A percentile compares a stretch with the other conserved stretches of the same genome.
These are phyloP conservation scores for Sclerotinia minor DNA, from an alignment of 2,329 filamentous ascomycete species.

Conservation along the genomic window DNA sequence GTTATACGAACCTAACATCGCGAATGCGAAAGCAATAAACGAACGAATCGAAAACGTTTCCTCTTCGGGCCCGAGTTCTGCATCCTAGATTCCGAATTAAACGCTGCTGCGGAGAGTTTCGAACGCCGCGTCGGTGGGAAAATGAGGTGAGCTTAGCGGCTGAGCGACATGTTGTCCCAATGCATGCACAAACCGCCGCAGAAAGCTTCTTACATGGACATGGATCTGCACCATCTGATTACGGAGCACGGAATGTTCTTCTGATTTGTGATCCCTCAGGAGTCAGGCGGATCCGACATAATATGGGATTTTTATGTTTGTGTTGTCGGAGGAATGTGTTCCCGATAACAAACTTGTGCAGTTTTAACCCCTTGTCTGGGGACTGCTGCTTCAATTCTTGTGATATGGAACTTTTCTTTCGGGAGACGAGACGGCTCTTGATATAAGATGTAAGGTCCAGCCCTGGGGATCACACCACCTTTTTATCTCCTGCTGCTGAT, in stretches of 20 bases:
- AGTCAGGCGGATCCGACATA: background rate
- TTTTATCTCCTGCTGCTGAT: background rate
- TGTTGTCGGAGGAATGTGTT: background rate
- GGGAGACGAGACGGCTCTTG: background rate
- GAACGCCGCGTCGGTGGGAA: background rate
- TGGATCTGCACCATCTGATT: background rate
- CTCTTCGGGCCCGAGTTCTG: slow-evolving; percentile 20
- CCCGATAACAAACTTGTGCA: background rate
- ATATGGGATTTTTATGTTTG: background rate
- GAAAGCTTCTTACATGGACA: background rate
- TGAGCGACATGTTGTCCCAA: background rate
- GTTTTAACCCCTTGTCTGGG: background rate
- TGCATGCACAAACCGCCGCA: background rate
- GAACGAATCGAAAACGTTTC: background rate
- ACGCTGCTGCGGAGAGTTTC: background rate
- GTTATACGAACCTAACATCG: background rate
- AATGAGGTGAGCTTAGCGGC: slow-evolving; percentile 5
- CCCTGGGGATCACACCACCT: background rate
- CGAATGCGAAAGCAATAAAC: background rate
- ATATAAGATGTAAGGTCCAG: background rate
- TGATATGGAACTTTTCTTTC: background rate
- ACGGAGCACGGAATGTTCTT: background rate
- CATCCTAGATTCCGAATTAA: background rate
- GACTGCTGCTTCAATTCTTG: background rate
- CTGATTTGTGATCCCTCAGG: background rate